These are phyloP conservation scores for Suillus cothurnatus DNA, from an alignment of 768 basidiomycete genomes.

Conservation along the genomic window DNA sequence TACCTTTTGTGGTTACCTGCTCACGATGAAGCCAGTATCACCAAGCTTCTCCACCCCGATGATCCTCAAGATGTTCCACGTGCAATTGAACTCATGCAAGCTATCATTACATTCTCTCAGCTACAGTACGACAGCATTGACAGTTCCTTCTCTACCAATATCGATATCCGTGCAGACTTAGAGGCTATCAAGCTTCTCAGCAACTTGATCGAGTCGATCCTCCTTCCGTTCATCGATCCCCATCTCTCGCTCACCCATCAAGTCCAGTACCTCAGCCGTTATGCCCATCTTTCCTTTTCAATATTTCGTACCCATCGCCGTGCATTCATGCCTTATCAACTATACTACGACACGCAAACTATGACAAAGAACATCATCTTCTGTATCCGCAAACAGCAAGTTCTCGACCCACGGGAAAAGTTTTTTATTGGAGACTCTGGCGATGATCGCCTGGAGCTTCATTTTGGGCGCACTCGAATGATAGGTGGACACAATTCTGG, in stretches of 20 bases:
- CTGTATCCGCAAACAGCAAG: conserved; percentile 16
- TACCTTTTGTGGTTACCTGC: background rate
- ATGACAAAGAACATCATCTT: conserved; percentile 29
- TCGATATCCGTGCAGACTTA: background rate
- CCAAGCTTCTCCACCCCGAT: conserved; percentile 26
- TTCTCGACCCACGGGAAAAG: conserved; percentile 12
- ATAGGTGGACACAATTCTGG: conserved; percentile 20
- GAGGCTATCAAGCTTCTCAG: background rate
- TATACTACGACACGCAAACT: conserved; percentile 24
- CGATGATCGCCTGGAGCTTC: conserved; percentile 30
- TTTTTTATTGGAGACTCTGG: conserved; percentile 25
- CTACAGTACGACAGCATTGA: accelerated
- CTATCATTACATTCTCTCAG: background rate
- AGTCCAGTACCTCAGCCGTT: background rate
- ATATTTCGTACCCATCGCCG: conserved; percentile 12
- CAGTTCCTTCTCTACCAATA: background rate
- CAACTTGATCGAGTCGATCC: background rate
- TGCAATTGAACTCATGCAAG: conserved; percentile 30
- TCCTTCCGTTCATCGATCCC: background rate
- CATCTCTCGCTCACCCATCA: accelerated
- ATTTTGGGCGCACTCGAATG: conserved; percentile 30
- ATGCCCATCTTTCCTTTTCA: background rate
- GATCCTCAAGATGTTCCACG: conserved; percentile 12
- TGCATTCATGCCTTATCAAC: conserved; percentile 31
- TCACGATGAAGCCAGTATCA: background rate